These are phyloP conservation scores for Lachancea dasiensis DNA, from an alignment of 805 yeast species.

Conservation along the genomic window DNA sequence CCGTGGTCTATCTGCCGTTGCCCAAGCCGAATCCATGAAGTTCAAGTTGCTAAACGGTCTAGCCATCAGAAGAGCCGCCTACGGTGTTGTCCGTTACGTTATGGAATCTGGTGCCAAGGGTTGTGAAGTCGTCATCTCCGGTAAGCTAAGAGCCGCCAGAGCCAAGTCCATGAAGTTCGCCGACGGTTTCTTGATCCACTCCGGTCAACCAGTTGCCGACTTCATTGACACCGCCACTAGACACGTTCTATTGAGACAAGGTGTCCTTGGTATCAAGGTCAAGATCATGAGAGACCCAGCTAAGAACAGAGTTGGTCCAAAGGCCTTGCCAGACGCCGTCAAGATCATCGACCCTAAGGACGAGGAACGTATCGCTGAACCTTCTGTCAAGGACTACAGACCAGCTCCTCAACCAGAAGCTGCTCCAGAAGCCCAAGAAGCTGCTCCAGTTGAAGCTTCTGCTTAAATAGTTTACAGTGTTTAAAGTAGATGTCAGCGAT, in stretches of 20 bases:
- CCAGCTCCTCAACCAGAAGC: conserved; percentile 31
- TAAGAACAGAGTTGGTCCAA: conserved; percentile 77
- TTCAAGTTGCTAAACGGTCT: conserved; percentile 97
- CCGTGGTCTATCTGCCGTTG: conserved; percentile 99
- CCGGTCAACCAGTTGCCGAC: conserved; percentile 99
- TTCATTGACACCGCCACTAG: conserved; percentile 98
- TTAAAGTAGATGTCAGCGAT: no score
- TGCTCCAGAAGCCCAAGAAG: conserved; percentile 13
- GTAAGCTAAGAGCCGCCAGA: conserved; percentile 99
- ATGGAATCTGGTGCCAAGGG: conserved; percentile 99
- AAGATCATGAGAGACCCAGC: conserved; percentile 99
- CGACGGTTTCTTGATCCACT: conserved; percentile 99
- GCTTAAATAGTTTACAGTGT: conserved; percentile 22
- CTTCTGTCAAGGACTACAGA: conserved; percentile 74
- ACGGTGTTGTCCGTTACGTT: conserved; percentile 99
- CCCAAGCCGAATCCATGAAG: conserved; percentile 98
- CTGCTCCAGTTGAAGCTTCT: conserved; percentile 15
- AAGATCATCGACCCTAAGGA: conserved; percentile 92
- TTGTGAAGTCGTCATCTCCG: conserved; percentile 99
- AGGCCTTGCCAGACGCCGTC: conserved; percentile 91
- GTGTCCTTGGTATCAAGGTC: conserved; percentile 99
- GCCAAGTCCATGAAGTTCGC: conserved; percentile 99
- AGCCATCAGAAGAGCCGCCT: conserved; percentile 99
- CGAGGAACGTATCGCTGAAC: conserved; percentile 74
- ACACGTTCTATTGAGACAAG: conserved; percentile 99